phyloP scores from a whole-genome alignment of 495 filamentous ascomycete species.

The Penicillium simplicissimum region DNA sequence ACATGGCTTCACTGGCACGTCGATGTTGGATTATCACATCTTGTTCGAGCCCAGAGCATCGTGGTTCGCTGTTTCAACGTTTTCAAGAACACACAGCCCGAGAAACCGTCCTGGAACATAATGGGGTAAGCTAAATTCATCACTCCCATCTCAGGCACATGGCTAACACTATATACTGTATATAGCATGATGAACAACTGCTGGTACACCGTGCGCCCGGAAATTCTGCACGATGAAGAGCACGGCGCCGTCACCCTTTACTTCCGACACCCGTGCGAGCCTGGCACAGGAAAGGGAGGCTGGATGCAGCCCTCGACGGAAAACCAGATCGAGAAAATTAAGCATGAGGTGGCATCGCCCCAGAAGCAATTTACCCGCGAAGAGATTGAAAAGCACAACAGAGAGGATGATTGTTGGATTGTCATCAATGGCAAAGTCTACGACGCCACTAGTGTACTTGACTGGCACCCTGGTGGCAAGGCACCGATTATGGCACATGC shows the following conservation, averaged over 20 bases:
- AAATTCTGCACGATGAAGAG: neutral
- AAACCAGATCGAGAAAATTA: neutral
- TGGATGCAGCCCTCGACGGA: slow-evolving; percentile 4
- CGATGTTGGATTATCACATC: neutral
- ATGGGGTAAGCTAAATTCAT: neutral
- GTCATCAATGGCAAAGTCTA: slow-evolving; percentile 83
- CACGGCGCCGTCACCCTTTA: neutral
- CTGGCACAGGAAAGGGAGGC: slow-evolving; percentile 3
- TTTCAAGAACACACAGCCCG: neutral
- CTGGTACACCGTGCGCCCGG: neutral
- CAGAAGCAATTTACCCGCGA: slow-evolving; percentile 1
- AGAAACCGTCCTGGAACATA: neutral
- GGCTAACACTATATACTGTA: neutral
- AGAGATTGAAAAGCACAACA: slow-evolving; percentile 51
- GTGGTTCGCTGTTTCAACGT: slow-evolving; percentile 3
- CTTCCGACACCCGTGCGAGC: neutral
- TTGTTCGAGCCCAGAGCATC: slow-evolving; percentile 4
- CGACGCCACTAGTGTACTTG: slow-evolving; percentile 60
- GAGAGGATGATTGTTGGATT: slow-evolving; percentile 74
- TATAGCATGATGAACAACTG: slow-evolving; percentile 4
- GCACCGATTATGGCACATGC: neutral
- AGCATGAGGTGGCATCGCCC: neutral
- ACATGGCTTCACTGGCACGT: slow-evolving; percentile 4
- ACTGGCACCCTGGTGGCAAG: slow-evolving; percentile 36
- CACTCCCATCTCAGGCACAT: neutral